Base-by-base conservation (phyloP, 306 rosid species). In the Trifolium pratense region DNA sequence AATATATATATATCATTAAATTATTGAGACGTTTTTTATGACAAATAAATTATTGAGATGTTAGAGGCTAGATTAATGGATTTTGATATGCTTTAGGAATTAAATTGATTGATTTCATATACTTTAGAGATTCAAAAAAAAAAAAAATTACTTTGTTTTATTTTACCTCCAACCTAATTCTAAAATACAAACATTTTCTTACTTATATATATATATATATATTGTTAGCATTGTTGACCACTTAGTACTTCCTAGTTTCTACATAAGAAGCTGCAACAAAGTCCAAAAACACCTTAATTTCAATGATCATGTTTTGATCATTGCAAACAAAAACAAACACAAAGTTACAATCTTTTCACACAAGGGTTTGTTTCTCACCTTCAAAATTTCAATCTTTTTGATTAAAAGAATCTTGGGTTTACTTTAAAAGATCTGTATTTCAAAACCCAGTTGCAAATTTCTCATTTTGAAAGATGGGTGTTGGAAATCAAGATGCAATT, bases 401-500 rank as follows among this genome's bases (percentile, higher is more conserved):
- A 8, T 0, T 32, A 17, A 34, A 36, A 18, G 5, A 64, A 40
- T 64, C 52, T 3, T 60, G 42, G 11, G 14, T 39, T 60, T n/a
- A 12, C 15, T 36, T 53, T 26, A 16, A 75, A 32, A 79, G 83
- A 62, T 83, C 75, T 36, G 16, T 20, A 5, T 16, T 71, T 55
- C 29, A 32, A 77, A 73, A 76, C 80, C 80, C 75, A 81, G 32
- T 73, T 75, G 16, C 25, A 48, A 25, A 65, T 66, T 78, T 78
- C 37, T n/a, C 37, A 31, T 15, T 49, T 76, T 40, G 52, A 25
- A 56, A 80, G 71, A 93, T 94, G 99, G 96, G 85, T 73, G 48
- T 81, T 51, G 82, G 73, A 31, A 79, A 89, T 84, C 87, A 79
- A 65, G 96, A 91, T 66, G 96, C 99, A 61, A 64, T 94, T 70